Percentiles rank a stretch among this genome's conserved stretches.
These are phyloP conservation scores for Beta macrorhiza DNA, from an alignment of 179 eudicot genomes.

Conservation along the genomic window DNA sequence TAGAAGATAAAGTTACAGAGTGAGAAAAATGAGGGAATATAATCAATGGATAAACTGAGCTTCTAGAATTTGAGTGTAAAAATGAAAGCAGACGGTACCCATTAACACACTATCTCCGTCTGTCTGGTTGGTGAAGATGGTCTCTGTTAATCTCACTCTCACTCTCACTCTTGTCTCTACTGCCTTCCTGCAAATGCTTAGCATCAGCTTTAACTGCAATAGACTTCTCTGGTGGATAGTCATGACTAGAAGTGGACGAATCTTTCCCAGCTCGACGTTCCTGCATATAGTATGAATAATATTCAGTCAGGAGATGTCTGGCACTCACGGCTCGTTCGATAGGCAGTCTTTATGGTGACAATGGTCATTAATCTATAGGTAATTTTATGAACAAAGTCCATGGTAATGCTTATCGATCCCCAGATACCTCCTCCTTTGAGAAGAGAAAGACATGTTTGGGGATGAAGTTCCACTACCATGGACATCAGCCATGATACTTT, in stretches of 20 bases:
- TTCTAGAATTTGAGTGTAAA: constrained; percentile 25
- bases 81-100: constrained; percentile 30
- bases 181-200: constrained; percentile 41
- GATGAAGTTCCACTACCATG: too few species aligned
- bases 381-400: too few species aligned
- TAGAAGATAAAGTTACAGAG: constrained; percentile 36
- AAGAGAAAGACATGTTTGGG: too few species aligned
- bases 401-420: too few species aligned
- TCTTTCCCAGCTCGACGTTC: constrained; percentile 52
- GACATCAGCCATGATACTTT: too few species aligned
- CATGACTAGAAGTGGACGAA: constrained; percentile 35
- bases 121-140: constrained; percentile 35
- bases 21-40: constrained; percentile 25
- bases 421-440: too few species aligned
- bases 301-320: neutral
- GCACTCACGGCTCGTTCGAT: too few species aligned
- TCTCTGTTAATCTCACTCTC: constrained; percentile 40
- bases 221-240: constrained; percentile 34
- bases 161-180: constrained; percentile 54
- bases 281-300: constrained; percentile 31
- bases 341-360: too few species aligned
- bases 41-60: constrained; percentile 24
- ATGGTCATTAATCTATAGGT: too few species aligned
- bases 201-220: constrained; percentile 29
- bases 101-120: constrained; percentile 50